Base-by-base conservation (phyloP, 768 basidiomycete genomes). In the Lenzites betulinus region DNA sequence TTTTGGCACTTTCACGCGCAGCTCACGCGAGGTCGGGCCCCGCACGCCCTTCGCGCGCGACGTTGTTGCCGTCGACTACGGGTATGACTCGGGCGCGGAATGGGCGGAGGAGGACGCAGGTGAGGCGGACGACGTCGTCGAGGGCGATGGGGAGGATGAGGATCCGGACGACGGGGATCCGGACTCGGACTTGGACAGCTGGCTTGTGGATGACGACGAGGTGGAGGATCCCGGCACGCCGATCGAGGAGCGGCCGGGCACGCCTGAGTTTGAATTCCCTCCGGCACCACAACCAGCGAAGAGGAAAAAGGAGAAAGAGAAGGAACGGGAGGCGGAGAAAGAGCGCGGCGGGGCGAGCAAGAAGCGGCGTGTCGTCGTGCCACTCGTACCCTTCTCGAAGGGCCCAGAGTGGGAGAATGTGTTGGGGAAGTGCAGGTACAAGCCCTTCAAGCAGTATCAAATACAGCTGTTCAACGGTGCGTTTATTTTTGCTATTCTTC, bases 61-160 rank as follows among this genome's bases (percentile, higher is more conserved):
- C 67, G 78, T 84, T 12, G 76, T 88, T 1, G 80, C 83, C 13
- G 81, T 92, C 54, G 94, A 98, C 74, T 99, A 98, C 71, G 83
- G 83, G 5, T 93, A 95, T 69, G 95, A 99, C 75, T 95, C 92
- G 52, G 96, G 93, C 15, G 93, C 88, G 66, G 97, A 98, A 66
- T 98, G 97, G 97, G 93, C 93, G 63, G 91, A 90, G 58, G 94
- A 95, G 70, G 86, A 87, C 22, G 80, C 78, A 13, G 83, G 81
- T 3, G 92, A 88, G 23, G 91, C 85, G 12, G 92, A 88, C 51
- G 91, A 92, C 50, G 89, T 91, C 55, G 83, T 88, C 7, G 78
- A 78, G 42, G 76, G 76, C 36, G 79, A 68, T 20, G 76, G 81
- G 7, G 87, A 89, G 6, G 91, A 92, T 16, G 87, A 80, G 13